A percentile compares a stretch with the other conserved stretches of the same genome.
These are phyloP conservation scores for Candida qinlingensis DNA, from an alignment of 805 yeast genomes.

Conservation along the genomic window DNA sequence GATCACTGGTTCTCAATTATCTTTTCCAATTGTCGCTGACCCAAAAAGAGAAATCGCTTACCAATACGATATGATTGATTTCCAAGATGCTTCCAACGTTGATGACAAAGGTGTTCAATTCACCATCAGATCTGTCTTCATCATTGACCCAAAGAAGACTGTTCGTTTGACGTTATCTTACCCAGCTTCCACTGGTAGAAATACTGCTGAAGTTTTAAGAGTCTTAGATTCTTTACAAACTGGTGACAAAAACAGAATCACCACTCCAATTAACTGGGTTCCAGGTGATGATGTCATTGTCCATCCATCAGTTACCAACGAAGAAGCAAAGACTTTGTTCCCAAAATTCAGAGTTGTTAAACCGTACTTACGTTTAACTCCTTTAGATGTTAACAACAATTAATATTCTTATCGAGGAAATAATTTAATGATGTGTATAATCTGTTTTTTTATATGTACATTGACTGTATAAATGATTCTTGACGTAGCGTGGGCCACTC, in stretches of 20 bases:
- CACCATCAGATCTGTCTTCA: slow-evolving; percentile 67
- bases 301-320: slow-evolving; percentile 59
- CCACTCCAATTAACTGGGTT: slow-evolving; percentile 71
- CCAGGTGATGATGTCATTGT: slow-evolving; percentile 71
- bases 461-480: not conserved
- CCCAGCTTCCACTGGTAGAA: slow-evolving; percentile 73
- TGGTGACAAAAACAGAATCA: slow-evolving; percentile 54
- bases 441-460: not conserved
- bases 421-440: slow-evolving; percentile 1
- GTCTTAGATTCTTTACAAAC: slow-evolving; percentile 66
- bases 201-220: slow-evolving; percentile 69
- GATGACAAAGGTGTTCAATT: slow-evolving; percentile 60
- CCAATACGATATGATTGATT: slow-evolving; percentile 66
- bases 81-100: slow-evolving; percentile 61
- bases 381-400: slow-evolving; percentile 17
- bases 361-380: slow-evolving; percentile 59
- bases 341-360: slow-evolving; percentile 57
- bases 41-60: slow-evolving; percentile 54
- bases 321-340: slow-evolving; percentile 53
- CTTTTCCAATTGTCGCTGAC: slow-evolving; percentile 69
- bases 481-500: not conserved
- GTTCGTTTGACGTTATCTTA: slow-evolving; percentile 59
- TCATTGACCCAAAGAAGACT: slow-evolving; percentile 63
- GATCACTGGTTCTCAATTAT: slow-evolving; percentile 50
- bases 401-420: not conserved